A percentile compares a stretch with the other conserved stretches of the same genome.
Conservation (phyloP, 2,329 filamentous ascomycete genomes). For the Beauveria sp. region DNA sequence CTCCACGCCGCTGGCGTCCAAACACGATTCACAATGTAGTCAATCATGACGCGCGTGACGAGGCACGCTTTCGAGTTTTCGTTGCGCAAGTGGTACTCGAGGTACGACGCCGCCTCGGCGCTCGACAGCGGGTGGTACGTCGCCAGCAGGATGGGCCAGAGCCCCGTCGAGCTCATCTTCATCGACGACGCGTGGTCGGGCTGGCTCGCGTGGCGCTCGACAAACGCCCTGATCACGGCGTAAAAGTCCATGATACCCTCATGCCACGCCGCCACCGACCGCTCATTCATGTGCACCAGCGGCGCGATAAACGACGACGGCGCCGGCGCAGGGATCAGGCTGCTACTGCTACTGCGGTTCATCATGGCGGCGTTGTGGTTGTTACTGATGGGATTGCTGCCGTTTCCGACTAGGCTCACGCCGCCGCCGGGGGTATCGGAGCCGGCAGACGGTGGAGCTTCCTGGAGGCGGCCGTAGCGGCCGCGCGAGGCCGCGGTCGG, state of each 20-base stretch:
- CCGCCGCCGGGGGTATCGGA: constrained; percentile 4
- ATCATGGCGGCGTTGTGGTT: constrained; percentile 12
- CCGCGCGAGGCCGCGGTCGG: constrained; percentile 19
- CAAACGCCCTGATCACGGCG: constrained; percentile 27
- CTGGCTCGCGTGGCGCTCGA: constrained; percentile 26
- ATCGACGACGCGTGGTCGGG: constrained; percentile 22
- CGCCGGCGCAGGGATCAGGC: background rate
- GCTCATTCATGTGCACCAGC: constrained; percentile 29
- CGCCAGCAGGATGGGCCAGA: constrained; percentile 30
- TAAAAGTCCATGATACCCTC: constrained; percentile 31
- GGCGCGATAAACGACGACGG: constrained; percentile 16
- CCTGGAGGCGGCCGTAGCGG: constrained; percentile 24
- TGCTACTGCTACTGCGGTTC: constrained; percentile 9
- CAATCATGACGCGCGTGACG: constrained; percentile 34
- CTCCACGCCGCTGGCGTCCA: constrained; percentile 33
- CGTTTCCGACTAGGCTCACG: background rate
- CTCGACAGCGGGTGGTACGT: constrained; percentile 31
- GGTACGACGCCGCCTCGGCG: constrained; percentile 31
- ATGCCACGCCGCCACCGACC: constrained; percentile 26
- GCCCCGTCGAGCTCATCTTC: constrained; percentile 21
- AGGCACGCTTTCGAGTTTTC: constrained; percentile 33
- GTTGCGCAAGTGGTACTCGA: constrained; percentile 32
- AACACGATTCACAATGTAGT: constrained; percentile 34
- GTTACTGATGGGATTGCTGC: background rate
- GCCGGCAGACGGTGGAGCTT: constrained; percentile 12